Evolutionary conservation across 768 basidiomycete genomes (phyloP).

Genomic region (Harrya chromipes): DNA sequence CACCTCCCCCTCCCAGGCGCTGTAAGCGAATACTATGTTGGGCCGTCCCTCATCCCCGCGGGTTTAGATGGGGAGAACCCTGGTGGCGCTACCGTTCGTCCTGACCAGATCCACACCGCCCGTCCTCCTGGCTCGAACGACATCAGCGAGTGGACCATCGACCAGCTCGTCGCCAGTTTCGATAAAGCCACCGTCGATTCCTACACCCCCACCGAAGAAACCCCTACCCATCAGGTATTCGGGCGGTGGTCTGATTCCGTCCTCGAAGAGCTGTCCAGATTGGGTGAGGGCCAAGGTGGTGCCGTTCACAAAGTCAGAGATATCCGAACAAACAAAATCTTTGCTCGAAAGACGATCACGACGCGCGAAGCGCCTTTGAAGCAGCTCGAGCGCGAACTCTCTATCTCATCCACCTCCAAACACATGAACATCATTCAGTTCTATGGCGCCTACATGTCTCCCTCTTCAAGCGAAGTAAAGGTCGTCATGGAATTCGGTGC

Average conservation of each 20-base stretch:
- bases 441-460: slow-evolving; percentile 88
- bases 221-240: slow-evolving; percentile 23
- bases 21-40: slow-evolving; percentile 32
- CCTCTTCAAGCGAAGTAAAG: slow-evolving; percentile 88
- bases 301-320: slow-evolving; percentile 94
- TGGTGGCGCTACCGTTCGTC: slow-evolving; percentile 43
- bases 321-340: slow-evolving; percentile 69
- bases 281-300: slow-evolving; percentile 96
- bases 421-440: slow-evolving; percentile 89
- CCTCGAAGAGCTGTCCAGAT: slow-evolving; percentile 70
- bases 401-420: slow-evolving; percentile 80
- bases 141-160: slow-evolving; percentile 34
- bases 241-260: slow-evolving; percentile 62
- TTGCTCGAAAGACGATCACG: slow-evolving; percentile 95
- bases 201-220: slow-evolving; percentile 37
- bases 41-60: slow-evolving; percentile 32
- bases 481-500: slow-evolving; percentile 92
- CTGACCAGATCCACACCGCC: slow-evolving; percentile 36
- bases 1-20: slow-evolving; percentile 31
- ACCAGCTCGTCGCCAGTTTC: slow-evolving; percentile 34
- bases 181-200: slow-evolving; percentile 30
- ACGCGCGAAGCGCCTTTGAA: slow-evolving; percentile 87
- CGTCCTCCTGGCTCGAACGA: slow-evolving; percentile 26
- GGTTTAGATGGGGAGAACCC: slow-evolving; percentile 36
- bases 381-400: slow-evolving; percentile 90